Evolutionary conservation across 2,329 filamentous ascomycete species (phyloP), one percentile per base, ranked within the genome.

Genomic region (Xylaria sp.): DNA sequence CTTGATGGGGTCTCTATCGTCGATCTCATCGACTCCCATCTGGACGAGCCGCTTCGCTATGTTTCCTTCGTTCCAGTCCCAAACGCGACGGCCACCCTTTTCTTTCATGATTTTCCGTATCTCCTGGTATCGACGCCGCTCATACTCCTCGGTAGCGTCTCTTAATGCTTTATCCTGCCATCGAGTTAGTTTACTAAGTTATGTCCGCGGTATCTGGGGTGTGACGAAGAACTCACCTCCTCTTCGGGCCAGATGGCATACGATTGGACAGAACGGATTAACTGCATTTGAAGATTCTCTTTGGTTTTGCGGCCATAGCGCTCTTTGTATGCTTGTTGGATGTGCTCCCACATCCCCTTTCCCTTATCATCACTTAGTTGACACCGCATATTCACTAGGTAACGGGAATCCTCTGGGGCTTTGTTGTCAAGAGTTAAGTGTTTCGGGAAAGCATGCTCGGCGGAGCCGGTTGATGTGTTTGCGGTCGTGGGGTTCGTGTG

Each of bases 271-370:
- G 82, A 82, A 7, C 86, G 81, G 13, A 83, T 83, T 46, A 87
- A 81, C 73, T 84, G 85, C 86, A 89, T 88, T 72, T 89, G 86
- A 4, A 88, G 79, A 58, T 82, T 82, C 57, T 86, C 83, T 69
- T 85, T 84, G 43, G 82, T 80, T 62, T 78, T 78, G 20, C 73
- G 73, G 18, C 71, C 64, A 46, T 65, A 73, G 6, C 78, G 79
- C 15, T 78, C 77, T 67, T 81, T 74, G 67, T 81, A 88, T 64
- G 83, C 81, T 5, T 74, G 75, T 57, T 82, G 80, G 65, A 89
- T 87, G 45, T 81, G 79, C 28, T 86, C 82, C 86, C 86, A 89
- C 85, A 88, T 88, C 39, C 86, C 85, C 70, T 86, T 85, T 18
- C 86, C 86, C 72, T 85, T 86, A 60, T 82, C 80, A 23, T 81